Conservation (phyloP, 2,329 filamentous ascomycete species). For the Purpureocillium lavendulum region DNA sequence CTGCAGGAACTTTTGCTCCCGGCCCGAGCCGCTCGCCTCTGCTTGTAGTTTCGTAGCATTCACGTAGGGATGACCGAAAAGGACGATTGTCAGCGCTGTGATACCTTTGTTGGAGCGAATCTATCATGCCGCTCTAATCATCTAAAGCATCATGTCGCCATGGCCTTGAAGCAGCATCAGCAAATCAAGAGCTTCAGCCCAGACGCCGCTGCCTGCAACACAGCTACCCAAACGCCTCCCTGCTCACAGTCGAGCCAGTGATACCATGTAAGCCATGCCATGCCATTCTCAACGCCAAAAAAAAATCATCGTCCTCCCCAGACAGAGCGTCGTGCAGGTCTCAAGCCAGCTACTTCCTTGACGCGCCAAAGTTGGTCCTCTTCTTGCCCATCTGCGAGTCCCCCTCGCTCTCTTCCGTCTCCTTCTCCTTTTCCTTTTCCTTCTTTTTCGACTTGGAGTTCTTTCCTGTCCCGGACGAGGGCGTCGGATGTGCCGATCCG, state of each 20-base stretch:
- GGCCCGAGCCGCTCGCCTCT: not conserved
- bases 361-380: constrained; percentile 49
- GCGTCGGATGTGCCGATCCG: constrained; percentile 45
- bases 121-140: too few species aligned
- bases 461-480: constrained; percentile 37
- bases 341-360: constrained; percentile 33
- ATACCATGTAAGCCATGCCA: not conserved
- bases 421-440: constrained; percentile 47
- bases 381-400: constrained; percentile 46
- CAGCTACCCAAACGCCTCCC: too few species aligned
- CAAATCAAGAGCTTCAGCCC: too few species aligned
- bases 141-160: too few species aligned
- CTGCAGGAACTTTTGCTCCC: not conserved
- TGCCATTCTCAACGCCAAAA: not conserved
- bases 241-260: too few species aligned
- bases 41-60: too few species aligned
- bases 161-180: too few species aligned
- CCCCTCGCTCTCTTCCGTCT: constrained; percentile 48
- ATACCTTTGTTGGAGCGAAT: too few species aligned
- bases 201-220: too few species aligned
- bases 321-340: not conserved
- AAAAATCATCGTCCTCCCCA: not conserved
- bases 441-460: constrained; percentile 19
- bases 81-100: too few species aligned
- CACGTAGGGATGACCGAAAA: too few species aligned